A percentile compares a stretch with the other conserved stretches of the same genome.
These are phyloP conservation scores for Trypanosoma melophagium DNA, from an alignment of 208 protist genomes.

Conservation along the genomic window DNA sequence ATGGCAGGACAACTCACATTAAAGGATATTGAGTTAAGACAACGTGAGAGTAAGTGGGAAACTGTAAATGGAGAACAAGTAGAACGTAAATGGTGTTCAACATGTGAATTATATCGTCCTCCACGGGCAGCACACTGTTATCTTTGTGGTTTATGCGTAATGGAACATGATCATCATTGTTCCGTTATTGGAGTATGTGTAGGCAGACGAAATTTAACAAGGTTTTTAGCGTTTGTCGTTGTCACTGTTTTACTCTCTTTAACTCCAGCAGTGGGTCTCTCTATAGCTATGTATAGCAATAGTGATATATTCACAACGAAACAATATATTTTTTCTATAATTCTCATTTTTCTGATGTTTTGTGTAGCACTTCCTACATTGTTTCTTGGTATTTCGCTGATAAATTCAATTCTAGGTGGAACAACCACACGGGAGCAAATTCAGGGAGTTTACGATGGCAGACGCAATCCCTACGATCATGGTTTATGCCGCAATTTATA, in stretches of 20 bases:
- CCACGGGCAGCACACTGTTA: slow-evolving; percentile 89
- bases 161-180: slow-evolving; percentile 91
- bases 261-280: slow-evolving; percentile 10
- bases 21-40: slow-evolving; percentile 65
- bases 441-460: slow-evolving; percentile 60
- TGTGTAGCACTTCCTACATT: slow-evolving; percentile 14
- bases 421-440: slow-evolving; percentile 75
- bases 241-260: slow-evolving; percentile 4
- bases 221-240: slow-evolving; percentile 58
- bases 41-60: slow-evolving; percentile 74
- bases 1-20: slow-evolving; percentile 41
- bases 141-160: slow-evolving; percentile 82
- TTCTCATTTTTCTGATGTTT: slow-evolving; percentile 4
- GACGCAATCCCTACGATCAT: slow-evolving; percentile 68
- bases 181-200: slow-evolving; percentile 82
- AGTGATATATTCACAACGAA: slow-evolving; percentile 20
- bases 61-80: slow-evolving; percentile 64
- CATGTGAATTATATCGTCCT: slow-evolving; percentile 84
- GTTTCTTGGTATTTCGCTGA: slow-evolving; percentile 33
- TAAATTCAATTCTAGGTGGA: slow-evolving; percentile 29
- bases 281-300: slow-evolving; percentile 28
- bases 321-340: neutral
- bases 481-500: slow-evolving; percentile 56
- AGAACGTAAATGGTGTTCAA: slow-evolving; percentile 91
- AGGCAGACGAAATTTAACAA: slow-evolving; percentile 58